Conservation (phyloP, 148 eudicot species). For the Chenopodium formosanum region DNA sequence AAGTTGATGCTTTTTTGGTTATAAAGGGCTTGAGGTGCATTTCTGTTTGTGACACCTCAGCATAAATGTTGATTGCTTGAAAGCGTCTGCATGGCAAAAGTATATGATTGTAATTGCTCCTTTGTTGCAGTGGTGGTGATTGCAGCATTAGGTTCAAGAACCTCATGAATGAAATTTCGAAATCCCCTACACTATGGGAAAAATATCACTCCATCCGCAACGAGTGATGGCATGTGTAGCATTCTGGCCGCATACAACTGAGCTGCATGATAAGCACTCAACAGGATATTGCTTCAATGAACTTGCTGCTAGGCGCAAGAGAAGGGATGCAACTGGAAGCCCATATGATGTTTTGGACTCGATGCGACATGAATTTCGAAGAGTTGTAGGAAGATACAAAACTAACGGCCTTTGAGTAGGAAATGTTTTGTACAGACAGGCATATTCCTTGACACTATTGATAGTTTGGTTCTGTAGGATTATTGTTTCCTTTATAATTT, state of each 20-base stretch:
- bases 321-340: neutral
- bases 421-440: conserved; percentile 15
- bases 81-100: no score
- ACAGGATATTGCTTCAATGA: neutral
- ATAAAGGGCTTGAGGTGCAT: neutral
- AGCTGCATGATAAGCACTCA: neutral
- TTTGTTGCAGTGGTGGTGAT: conserved; percentile 82
- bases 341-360: neutral
- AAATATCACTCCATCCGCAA: conserved; percentile 79
- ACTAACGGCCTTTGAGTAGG: conserved; percentile 15
- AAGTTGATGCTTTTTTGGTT: no score
- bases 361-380: neutral
- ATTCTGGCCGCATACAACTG: neutral
- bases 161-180: conserved; percentile 80
- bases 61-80: neutral
- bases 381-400: conserved; percentile 10
- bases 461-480: neutral
- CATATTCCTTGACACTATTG: neutral
- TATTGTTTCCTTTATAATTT: neutral
- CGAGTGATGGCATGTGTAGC: conserved; percentile 40
- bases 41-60: neutral
- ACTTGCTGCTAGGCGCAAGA: neutral
- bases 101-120: neutral
- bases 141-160: conserved; percentile 83
- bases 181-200: conserved; percentile 54